These are phyloP conservation scores for Chrysopogon serrulatus DNA, from an alignment of 176 grass and related monocot genomes.

Conservation along the genomic window DNA sequence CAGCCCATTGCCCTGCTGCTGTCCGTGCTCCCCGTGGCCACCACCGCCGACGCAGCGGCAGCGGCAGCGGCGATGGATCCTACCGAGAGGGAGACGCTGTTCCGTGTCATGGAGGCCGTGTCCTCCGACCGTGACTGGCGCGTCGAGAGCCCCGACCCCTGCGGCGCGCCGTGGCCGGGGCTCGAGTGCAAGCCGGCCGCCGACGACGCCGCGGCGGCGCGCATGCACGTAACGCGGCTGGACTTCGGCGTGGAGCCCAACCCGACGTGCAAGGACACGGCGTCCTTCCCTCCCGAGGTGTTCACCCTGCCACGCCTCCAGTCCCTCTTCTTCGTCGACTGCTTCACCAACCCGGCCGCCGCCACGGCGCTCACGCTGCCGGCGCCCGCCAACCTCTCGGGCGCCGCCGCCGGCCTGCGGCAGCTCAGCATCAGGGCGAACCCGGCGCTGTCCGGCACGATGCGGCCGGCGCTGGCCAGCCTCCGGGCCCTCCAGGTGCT, in stretches of 20 bases:
- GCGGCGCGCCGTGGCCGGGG: slow-evolving; percentile 67
- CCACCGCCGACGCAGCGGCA: not conserved
- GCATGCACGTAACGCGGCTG: slow-evolving; percentile 77
- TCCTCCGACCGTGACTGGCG: slow-evolving; percentile 92
- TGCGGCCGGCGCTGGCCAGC: slow-evolving; percentile 49
- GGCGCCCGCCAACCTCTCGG: slow-evolving; percentile 41
- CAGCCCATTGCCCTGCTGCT: slow-evolving; percentile 7
- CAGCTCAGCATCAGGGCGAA: slow-evolving; percentile 82
- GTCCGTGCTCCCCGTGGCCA: slow-evolving; percentile 17
- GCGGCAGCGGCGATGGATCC: slow-evolving; percentile 40
- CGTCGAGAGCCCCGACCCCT: slow-evolving; percentile 73
- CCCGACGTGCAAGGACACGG: slow-evolving; percentile 61
- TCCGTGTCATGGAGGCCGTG: slow-evolving; percentile 78
- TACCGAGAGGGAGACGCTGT: slow-evolving; percentile 60
- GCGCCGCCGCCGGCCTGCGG: slow-evolving; percentile 43
- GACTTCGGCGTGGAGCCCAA: slow-evolving; percentile 85
- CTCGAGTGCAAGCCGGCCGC: slow-evolving; percentile 76
- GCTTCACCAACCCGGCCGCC: slow-evolving; percentile 56
- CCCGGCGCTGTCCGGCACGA: slow-evolving; percentile 53
- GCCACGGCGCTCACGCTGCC: slow-evolving; percentile 44
- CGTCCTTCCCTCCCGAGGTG: slow-evolving; percentile 56
- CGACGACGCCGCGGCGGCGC: not conserved
- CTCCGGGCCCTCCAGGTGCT: slow-evolving; percentile 75
- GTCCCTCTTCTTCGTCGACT: slow-evolving; percentile 85
- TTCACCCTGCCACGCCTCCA: slow-evolving; percentile 63